Evolutionary conservation across 805 yeast genomes (phyloP).

Genomic region (Citeromyces matritensis): DNA sequence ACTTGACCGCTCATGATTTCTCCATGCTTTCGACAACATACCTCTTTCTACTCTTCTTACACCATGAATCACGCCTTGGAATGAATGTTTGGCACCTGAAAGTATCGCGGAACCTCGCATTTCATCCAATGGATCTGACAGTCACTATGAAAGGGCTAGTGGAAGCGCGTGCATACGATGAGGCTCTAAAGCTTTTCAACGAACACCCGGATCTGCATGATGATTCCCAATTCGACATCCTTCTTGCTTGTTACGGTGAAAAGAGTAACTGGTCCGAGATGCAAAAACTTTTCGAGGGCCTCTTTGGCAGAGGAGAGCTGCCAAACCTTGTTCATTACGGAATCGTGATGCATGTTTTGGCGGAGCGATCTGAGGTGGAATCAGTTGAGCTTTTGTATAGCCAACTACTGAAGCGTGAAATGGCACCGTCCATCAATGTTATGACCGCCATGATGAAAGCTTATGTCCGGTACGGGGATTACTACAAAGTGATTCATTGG

Average conservation of each 20-base stretch:
- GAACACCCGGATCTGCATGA: slow-evolving; percentile 22
- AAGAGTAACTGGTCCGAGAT: slow-evolving; percentile 36
- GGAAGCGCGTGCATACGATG: slow-evolving; percentile 4
- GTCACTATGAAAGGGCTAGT: not conserved
- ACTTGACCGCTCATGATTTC: not conserved
- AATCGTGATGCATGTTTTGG: slow-evolving; percentile 45
- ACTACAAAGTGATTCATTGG: slow-evolving; percentile 18
- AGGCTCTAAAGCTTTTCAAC: slow-evolving; percentile 19
- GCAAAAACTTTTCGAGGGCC: slow-evolving; percentile 38
- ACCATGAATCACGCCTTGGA: not conserved
- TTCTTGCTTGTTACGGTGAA: slow-evolving; percentile 29
- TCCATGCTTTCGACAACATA: not conserved
- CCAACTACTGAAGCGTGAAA: slow-evolving; percentile 27
- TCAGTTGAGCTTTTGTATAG: slow-evolving; percentile 33
- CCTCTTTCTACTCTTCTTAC: not conserved
- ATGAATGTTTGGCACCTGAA: not conserved
- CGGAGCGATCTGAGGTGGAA: slow-evolving; percentile 27
- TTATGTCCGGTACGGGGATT: slow-evolving; percentile 20
- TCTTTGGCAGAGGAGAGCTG: slow-evolving; percentile 35
- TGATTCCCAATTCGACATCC: slow-evolving; percentile 29
- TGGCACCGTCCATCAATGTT: slow-evolving; percentile 28
- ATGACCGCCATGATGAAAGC: slow-evolving; percentile 28
- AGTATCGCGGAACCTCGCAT: not conserved
- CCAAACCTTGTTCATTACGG: slow-evolving; percentile 40
- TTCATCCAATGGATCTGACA: not conserved